A percentile compares a stretch with the other conserved stretches of the same genome.
Evolutionary conservation across 441 rosid genomes (phyloP).

Genomic region (Dalechampia spathulata): DNA sequence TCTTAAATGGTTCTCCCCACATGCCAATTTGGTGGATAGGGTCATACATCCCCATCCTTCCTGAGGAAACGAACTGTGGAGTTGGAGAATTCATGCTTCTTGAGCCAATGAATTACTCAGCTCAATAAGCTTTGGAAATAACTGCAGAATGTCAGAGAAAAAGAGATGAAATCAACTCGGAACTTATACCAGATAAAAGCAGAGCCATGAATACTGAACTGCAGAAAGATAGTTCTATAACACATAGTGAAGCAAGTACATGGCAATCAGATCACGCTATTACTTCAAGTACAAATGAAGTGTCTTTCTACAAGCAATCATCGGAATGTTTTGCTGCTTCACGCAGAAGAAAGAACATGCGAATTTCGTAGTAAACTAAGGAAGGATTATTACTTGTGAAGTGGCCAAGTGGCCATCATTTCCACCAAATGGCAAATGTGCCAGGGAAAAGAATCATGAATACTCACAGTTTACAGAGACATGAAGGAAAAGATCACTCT

Average conservation of each 20-base stretch:
- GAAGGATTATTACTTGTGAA: slow-evolving; percentile 3
- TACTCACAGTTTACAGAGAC: neutral
- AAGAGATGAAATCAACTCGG: slow-evolving; percentile 4
- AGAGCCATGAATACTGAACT: slow-evolving; percentile 5
- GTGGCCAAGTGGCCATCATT: neutral
- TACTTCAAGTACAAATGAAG: slow-evolving; percentile 3
- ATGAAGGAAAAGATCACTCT: slow-evolving; percentile 1
- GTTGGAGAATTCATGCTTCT: slow-evolving; percentile 70
- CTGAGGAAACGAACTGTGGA: slow-evolving; percentile 64
- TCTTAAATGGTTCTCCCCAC: slow-evolving; percentile 77
- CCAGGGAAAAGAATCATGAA: too few species aligned
- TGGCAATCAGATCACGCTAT: neutral
- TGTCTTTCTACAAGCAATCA: neutral
- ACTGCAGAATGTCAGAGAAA: slow-evolving; percentile 1
- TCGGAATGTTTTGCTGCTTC: neutral
- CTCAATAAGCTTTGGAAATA: slow-evolving; percentile 23
- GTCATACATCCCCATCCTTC: slow-evolving; percentile 70
- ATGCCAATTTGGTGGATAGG: slow-evolving; percentile 64
- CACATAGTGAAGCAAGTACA: neutral
- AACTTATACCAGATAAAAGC: slow-evolving; percentile 9
- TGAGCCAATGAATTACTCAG: slow-evolving; percentile 24
- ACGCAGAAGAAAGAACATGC: neutral
- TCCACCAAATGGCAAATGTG: slow-evolving; percentile 12
- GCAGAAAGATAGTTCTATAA: neutral
- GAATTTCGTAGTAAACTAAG: slow-evolving; percentile 11